Evolutionary conservation across 441 rosid genomes (phyloP).

Genomic region (Adansonia grandidieri): DNA sequence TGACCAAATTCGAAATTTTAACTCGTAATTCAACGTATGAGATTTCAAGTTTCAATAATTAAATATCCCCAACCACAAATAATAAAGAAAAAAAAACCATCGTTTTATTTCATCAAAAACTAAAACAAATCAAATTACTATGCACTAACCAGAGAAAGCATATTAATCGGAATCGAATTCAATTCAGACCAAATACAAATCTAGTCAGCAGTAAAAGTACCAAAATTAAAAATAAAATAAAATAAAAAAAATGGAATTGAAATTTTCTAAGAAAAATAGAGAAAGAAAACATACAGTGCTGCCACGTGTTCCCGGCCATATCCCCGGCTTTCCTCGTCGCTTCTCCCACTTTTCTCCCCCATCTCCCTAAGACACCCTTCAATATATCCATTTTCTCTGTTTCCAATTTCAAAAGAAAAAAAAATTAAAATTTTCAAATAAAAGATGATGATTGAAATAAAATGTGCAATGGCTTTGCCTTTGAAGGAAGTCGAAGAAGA

Average conservation of each 20-base stretch:
- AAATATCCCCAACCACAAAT: background rate
- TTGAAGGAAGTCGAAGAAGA: constrained; percentile 44
- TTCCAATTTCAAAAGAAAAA: constrained; percentile 21
- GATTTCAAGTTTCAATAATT: background rate
- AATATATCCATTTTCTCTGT: constrained; percentile 63
- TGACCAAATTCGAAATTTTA: background rate
- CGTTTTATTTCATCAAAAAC: background rate
- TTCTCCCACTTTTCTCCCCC: constrained; percentile 79
- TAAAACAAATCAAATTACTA: background rate
- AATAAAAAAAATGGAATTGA: background rate
- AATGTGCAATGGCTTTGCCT: constrained; percentile 25
- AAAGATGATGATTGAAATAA: background rate
- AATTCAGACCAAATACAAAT: background rate
- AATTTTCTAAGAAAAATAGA: background rate
- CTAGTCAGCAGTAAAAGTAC: background rate
- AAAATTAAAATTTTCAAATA: constrained; percentile 12
- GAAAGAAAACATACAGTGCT: constrained; percentile 61
- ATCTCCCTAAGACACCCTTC: constrained; percentile 68
- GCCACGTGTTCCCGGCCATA: constrained; percentile 93
- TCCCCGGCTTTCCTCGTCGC: constrained; percentile 83
- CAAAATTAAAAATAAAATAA: background rate
- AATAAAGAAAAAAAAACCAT: background rate
- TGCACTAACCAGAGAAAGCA: background rate
- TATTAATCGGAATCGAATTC: background rate
- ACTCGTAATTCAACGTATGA: background rate